Conservation (phyloP, 163 green algal species). For the Prototheca wickerhamii region DNA sequence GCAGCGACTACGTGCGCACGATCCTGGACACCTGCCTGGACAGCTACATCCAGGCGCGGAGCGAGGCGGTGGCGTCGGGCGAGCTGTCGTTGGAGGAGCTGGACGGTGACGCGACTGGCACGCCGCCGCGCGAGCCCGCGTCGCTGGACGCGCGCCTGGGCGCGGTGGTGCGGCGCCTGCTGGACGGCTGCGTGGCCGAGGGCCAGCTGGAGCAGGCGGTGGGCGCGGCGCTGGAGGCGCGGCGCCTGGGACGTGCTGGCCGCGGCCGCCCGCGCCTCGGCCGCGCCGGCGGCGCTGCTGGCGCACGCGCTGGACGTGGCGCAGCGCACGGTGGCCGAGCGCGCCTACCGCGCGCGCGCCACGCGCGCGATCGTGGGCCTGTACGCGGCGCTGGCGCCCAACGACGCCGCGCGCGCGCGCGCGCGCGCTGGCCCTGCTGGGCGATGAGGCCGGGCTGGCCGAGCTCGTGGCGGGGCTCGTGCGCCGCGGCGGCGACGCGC, state of each 20-base stretch:
- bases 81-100: too few relatives aligned
- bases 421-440: conserved; percentile 77
- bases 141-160: conserved; percentile 73
- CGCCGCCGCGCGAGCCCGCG: conserved; percentile 8
- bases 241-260: conserved; percentile 84
- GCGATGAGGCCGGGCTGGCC: conserved; percentile 60
- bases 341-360: conserved; percentile 21
- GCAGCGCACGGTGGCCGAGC: not conserved
- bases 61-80: too few relatives aligned
- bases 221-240: conserved; percentile 86
- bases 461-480: conserved; percentile 62
- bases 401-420: conserved; percentile 70
- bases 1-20: conserved; percentile 90
- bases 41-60: conserved; percentile 79
- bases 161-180: conserved; percentile 87
- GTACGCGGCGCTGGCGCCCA: conserved; percentile 31
- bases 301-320: not conserved
- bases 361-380: conserved; percentile 56
- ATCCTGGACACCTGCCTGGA: conserved; percentile 91
- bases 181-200: conserved; percentile 75
- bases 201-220: conserved; percentile 87
- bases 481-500: conserved; percentile 44
- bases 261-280: conserved; percentile 31
- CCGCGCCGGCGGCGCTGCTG: not conserved
- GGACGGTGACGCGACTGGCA: conserved; percentile 23